Conservation (phyloP, 352 stramenopile genomes). For the Phytophthora sansomeana region DNA sequence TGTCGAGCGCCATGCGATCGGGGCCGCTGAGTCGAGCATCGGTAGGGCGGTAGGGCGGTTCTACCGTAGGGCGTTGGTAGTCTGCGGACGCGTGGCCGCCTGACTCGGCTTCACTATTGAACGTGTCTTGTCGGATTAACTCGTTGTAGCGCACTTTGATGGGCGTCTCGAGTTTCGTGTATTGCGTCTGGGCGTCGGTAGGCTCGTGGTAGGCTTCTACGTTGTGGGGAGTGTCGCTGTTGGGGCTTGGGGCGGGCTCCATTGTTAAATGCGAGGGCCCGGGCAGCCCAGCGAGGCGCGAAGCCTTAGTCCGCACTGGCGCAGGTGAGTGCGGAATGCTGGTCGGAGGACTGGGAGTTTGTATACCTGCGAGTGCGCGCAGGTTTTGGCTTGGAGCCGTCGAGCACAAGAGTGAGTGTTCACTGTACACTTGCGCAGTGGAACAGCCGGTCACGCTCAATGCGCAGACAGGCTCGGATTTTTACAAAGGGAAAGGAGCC, state of each 20-base stretch:
- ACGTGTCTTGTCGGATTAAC: constrained; percentile 44
- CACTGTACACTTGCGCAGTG: background rate
- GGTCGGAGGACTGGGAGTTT: too few species aligned
- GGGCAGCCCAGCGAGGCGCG: background rate
- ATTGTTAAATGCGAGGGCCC: background rate
- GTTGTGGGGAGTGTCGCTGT: background rate
- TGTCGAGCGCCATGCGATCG: constrained; percentile 18
- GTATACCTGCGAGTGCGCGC: too few species aligned
- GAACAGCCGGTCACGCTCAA: background rate
- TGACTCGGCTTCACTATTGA: constrained; percentile 42
- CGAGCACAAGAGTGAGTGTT: background rate
- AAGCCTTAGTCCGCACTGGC: too few species aligned
- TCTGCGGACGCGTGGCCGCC: too few species aligned
- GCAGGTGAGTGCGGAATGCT: too few species aligned
- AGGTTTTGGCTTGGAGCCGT: too few species aligned
- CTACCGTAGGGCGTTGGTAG: background rate
- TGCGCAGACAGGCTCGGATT: background rate
- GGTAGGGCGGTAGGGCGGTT: constrained; percentile 1
- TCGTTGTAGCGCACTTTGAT: constrained; percentile 35
- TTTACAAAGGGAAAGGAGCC: too few species aligned
- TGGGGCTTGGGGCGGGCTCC: background rate
- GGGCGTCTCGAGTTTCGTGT: constrained; percentile 52
- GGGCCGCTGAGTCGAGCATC: constrained; percentile 18
- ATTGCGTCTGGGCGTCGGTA: constrained; percentile 25
- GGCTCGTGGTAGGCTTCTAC: constrained; percentile 1